phyloP scores from a whole-genome alignment of 441 rosid genomes.

The Croton setiger region DNA sequence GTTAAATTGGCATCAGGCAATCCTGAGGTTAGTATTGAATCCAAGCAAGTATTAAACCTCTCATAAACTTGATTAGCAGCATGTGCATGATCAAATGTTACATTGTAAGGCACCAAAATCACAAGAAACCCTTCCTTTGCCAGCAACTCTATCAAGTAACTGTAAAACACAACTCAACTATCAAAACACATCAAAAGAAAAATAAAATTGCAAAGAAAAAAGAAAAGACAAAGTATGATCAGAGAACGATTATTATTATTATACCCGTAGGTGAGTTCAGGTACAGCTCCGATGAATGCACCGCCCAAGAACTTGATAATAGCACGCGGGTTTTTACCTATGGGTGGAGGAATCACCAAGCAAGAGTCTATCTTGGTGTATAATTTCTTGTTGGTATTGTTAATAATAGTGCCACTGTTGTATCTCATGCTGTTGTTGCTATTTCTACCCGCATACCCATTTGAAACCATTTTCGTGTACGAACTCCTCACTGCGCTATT shows the following conservation, averaged over 20 bases:
- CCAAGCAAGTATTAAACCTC: constrained; percentile 74
- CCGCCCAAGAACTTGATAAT: constrained; percentile 86
- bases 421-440: constrained; percentile 19
- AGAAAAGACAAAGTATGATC: background rate
- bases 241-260: background rate
- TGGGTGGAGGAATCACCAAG: constrained; percentile 55
- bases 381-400: constrained; percentile 21
- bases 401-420: background rate
- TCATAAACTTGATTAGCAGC: constrained; percentile 68
- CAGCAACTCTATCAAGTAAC: constrained; percentile 72
- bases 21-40: constrained; percentile 50
- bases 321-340: constrained; percentile 55
- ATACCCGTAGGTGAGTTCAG: constrained; percentile 86
- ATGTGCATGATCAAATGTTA: constrained; percentile 86
- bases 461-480: constrained; percentile 24
- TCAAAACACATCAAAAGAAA: background rate
- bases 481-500: background rate
- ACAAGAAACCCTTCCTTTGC: constrained; percentile 85
- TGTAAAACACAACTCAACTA: constrained; percentile 22
- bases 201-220: background rate
- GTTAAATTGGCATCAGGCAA: constrained; percentile 51
- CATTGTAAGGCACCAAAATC: constrained; percentile 78
- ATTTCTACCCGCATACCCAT: constrained; percentile 35
- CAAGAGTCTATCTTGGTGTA: constrained; percentile 53
- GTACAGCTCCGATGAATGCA: constrained; percentile 88